Evolutionary conservation across 306 rosid genomes (phyloP), one percentile per base, ranked within the genome.

Genomic region (Prunus davidiana): DNA sequence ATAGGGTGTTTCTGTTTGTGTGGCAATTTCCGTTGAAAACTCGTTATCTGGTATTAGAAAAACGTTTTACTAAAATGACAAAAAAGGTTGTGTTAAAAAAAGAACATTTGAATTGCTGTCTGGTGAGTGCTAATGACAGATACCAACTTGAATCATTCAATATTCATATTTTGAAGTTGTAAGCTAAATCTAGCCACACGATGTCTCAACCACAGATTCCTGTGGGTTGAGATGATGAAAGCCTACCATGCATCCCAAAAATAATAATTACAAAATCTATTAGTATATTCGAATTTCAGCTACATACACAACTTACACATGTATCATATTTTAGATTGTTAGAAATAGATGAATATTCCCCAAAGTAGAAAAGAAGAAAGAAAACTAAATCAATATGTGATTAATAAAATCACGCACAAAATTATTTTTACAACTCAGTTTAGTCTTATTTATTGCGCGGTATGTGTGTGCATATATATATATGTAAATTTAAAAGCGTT

Each of bases 71-170:
- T 32, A 38, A 27, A 71, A 9, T 9, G 64, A 22, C 25, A 3
- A 15, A 71, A 60, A 56, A 18, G 56, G 56, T 32, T 30, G 7
- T 34, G 15, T 43, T 28, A 38, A 45, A 74, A 71, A 58, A 62
- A 22, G 18, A 78, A 77, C 61, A 38, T 51, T 70, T 56, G 14
- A 20, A 78, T 63, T 69, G 73, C 41, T 45, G 43, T 64, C 30
- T 19, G 83, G 78, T 69, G 83, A 71, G 27, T 83, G 81, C 64
- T 38, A 76, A 52, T 25, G 87, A 84, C 79, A 76, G 51, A 43
- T 86, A 81, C 83, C 81, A 75, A 80, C 73, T 67, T 5, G 27
- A 72, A 25, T 25, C 19, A 18, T 32, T 3, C 20, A 64, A 19
- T 34, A 38, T 2, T 12, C 8, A 20, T 56, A 56, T 22, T 30